Evolutionary conservation across 768 basidiomycete species (phyloP), one percentile per base, ranked within the genome.

Genomic region (Dioszegia aurantiaca): DNA sequence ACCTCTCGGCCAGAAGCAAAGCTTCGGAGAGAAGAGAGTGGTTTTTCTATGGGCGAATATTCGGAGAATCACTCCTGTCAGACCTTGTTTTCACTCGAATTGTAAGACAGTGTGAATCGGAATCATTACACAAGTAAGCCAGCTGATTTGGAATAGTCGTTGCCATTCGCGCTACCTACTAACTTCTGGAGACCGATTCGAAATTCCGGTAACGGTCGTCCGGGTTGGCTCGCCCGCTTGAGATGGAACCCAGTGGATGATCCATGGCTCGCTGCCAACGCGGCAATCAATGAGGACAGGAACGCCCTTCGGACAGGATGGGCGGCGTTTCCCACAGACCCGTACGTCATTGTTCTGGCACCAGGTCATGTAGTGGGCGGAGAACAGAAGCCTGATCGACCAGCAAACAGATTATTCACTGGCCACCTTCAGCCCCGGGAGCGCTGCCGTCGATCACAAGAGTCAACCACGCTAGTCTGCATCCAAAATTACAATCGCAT

Each of bases 1-100:
- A 53, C n/a, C 27, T 10, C 3, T 27, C 39, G 24, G 51, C 51
- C 11, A 17, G 14, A n/a, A 23, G 16, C 11, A 39, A 41, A 16
- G 51, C 26, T 3, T 9, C 14, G 3, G 51, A 53, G 23, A 24
- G 37, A 14, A 39, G 21, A 6, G 51, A 53, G 26, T 41, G 36
- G 37, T n/a, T 59, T 12, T 53, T 44, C 19, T 59, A 51, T 28
- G 57, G 48, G 10, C 11, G 58, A 26, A 40, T 59, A 27, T 59
- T 53, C 30, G 47, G n/a, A 11, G 49, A 31, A 2, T 27, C 37
- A 6, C 52, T 59, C 37, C n/a, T 43, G 17, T 47, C 21, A 2
- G 51, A 59, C 23, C 23, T 30, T 21, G 42, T 27, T 3, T 53
- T 36, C 9, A 53, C 40, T 2, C 17, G 8, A 51, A 39, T 3